phyloP scores from a whole-genome alignment of 805 yeast genomes.

The Sungouiozyma ichnusensis region DNA sequence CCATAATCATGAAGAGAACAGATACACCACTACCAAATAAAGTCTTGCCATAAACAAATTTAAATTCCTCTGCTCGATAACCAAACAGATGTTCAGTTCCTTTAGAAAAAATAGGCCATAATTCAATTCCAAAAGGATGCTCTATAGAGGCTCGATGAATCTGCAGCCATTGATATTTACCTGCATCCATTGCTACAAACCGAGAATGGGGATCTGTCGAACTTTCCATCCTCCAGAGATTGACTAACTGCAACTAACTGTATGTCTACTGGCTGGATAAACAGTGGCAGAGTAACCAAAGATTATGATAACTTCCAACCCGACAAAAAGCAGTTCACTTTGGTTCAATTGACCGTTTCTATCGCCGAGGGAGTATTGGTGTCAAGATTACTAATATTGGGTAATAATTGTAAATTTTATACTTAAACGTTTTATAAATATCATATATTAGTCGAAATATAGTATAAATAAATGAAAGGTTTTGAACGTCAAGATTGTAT shows the following conservation, averaged over 20 bases:
- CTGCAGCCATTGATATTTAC: constrained; percentile 15
- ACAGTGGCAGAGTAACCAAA: no score
- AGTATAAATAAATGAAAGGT: no score
- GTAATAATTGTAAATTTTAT: no score
- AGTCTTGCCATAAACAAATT: constrained; percentile 45
- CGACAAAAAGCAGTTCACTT: no score
- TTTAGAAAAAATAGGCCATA: constrained; percentile 53
- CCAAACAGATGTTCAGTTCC: constrained; percentile 41
- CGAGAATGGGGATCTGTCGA: background rate
- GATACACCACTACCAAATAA: constrained; percentile 56
- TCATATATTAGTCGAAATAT: no score
- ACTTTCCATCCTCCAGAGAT: background rate
- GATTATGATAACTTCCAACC: background rate
- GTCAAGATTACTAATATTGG: no score
- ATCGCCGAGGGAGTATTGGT: no score
- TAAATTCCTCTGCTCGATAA: constrained; percentile 47
- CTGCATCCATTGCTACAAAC: background rate
- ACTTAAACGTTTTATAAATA: no score
- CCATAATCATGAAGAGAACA: constrained; percentile 43
- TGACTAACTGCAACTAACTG: background rate
- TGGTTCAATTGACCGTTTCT: no score
- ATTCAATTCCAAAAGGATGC: constrained; percentile 64
- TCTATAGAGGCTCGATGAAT: constrained; percentile 46
- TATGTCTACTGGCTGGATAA: background rate
- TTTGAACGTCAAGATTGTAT: no score